Conservation (phyloP, 2,329 filamentous ascomycete genomes). For the Fusarium devonianum region DNA sequence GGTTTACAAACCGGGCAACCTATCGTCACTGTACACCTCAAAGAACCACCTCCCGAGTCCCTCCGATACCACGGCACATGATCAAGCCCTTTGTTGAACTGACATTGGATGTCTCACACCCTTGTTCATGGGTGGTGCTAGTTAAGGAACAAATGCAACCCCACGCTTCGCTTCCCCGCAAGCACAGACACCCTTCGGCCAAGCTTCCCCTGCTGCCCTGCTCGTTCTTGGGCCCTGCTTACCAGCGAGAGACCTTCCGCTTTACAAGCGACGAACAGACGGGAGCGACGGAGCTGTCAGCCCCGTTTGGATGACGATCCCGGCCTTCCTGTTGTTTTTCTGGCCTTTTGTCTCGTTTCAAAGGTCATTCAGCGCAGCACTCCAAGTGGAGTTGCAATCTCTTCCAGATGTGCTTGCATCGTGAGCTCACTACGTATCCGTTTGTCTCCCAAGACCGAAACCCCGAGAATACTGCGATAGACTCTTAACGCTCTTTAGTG, state of each 20-base stretch:
- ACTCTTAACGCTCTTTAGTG: too few relatives aligned
- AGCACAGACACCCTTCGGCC: neutral
- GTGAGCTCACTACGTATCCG: too few relatives aligned
- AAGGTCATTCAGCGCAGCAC: neutral
- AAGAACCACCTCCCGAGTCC: conserved; percentile 10
- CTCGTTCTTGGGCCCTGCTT: too few relatives aligned
- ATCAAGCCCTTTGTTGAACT: conserved; percentile 9
- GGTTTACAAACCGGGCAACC: conserved; percentile 3
- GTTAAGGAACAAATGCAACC: neutral
- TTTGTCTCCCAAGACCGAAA: conserved; percentile 15
- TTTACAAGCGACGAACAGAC: neutral
- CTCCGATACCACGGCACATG: conserved; percentile 30
- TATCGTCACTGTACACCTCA: conserved; percentile 1
- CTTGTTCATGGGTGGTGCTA: conserved; percentile 1
- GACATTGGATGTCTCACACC: conserved; percentile 5
- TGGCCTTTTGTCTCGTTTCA: neutral
- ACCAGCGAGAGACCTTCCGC: too few relatives aligned
- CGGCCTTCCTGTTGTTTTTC: conserved; percentile 8
- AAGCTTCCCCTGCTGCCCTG: too few relatives aligned
- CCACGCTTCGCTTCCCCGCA: conserved; percentile 8
- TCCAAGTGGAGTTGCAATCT: conserved; percentile 6
- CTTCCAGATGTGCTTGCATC: too few relatives aligned
- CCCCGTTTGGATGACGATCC: conserved; percentile 6
- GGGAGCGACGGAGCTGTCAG: neutral
- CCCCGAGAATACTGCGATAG: conserved; percentile 20